Conservation (phyloP, 2,329 filamentous ascomycete species). For the Mariannaea sp. region DNA sequence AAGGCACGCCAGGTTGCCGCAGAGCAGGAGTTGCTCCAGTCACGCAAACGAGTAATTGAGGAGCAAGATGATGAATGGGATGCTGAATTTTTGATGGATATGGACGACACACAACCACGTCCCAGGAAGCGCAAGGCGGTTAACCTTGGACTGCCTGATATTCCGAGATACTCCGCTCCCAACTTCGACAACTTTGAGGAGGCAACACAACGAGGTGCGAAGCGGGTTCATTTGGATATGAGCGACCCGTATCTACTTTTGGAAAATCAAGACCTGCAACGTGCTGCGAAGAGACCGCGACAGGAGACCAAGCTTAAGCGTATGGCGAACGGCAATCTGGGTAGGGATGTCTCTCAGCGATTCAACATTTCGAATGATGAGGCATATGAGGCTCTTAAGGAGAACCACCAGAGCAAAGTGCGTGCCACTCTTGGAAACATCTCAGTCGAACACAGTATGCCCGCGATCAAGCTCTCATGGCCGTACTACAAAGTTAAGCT, state of each 20-base stretch:
- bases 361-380: conserved; percentile 98
- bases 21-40: conserved; percentile 40
- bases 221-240: conserved; percentile 81
- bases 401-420: conserved; percentile 96
- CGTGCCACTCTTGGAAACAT: conserved; percentile 89
- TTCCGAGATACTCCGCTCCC: conserved; percentile 65
- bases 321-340: conserved; percentile 70
- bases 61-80: conserved; percentile 67
- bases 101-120: conserved; percentile 53
- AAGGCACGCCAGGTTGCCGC: conserved; percentile 36
- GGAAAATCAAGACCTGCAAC: conserved; percentile 72
- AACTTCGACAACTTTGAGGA: conserved; percentile 82
- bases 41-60: conserved; percentile 40
- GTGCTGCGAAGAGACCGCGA: conserved; percentile 63
- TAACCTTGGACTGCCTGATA: conserved; percentile 62
- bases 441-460: conserved; percentile 92
- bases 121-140: conserved; percentile 71
- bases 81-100: conserved; percentile 60
- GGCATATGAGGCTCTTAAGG: conserved; percentile 92
- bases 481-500: conserved; percentile 94
- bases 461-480: conserved; percentile 88
- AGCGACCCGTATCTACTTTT: conserved; percentile 87
- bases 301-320: conserved; percentile 64
- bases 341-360: conserved; percentile 74
- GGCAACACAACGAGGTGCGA: conserved; percentile 72